A percentile compares a stretch with the other conserved stretches of the same genome.
These are phyloP conservation scores for Saksenaea oblongispora DNA, from an alignment of 371 early-diverging fungal genomes.

Conservation along the genomic window DNA sequence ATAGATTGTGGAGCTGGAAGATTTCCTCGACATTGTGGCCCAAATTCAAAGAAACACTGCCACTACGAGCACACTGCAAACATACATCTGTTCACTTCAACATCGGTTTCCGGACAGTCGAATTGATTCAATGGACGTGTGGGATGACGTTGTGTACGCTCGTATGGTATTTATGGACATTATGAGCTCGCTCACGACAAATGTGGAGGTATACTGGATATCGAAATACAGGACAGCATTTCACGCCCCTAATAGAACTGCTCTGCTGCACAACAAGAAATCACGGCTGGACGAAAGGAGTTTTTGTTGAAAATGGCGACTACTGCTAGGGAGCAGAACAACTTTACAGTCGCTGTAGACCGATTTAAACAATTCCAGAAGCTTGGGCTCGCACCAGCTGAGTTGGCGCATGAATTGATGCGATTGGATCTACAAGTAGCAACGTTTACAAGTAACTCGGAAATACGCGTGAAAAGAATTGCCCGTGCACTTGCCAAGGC, in stretches of 20 bases:
- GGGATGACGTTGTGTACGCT: conserved; percentile 51
- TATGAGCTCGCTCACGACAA: conserved; percentile 4
- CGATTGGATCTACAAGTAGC: conserved; percentile 3
- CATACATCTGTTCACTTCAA: conserved; percentile 17
- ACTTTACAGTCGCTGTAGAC: conserved; percentile 47
- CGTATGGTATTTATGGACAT: conserved; percentile 36
- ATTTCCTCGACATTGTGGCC: conserved; percentile 49
- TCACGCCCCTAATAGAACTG: neutral
- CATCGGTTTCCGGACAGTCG: conserved; percentile 34
- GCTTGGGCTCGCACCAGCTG: conserved; percentile 11
- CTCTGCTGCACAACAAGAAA: neutral
- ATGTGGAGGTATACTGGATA: conserved; percentile 6
- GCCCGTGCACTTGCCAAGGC: conserved; percentile 2
- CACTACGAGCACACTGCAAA: conserved; percentile 1
- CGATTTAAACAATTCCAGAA: conserved; percentile 31
- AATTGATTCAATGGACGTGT: conserved; percentile 48
- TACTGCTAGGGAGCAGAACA: conserved; percentile 62
- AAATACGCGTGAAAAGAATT: neutral
- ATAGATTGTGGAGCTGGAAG: conserved; percentile 66
- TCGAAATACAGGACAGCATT: neutral
- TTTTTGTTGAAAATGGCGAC: conserved; percentile 34
- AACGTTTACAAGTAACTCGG: conserved; percentile 1
- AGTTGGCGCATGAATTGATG: conserved; percentile 1
- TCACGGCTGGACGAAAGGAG: conserved; percentile 11
- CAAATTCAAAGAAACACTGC: conserved; percentile 23